Evolutionary conservation across 805 yeast species (phyloP), one percentile per base, ranked within the genome.

Genomic region (Starmerella scarabaei): DNA sequence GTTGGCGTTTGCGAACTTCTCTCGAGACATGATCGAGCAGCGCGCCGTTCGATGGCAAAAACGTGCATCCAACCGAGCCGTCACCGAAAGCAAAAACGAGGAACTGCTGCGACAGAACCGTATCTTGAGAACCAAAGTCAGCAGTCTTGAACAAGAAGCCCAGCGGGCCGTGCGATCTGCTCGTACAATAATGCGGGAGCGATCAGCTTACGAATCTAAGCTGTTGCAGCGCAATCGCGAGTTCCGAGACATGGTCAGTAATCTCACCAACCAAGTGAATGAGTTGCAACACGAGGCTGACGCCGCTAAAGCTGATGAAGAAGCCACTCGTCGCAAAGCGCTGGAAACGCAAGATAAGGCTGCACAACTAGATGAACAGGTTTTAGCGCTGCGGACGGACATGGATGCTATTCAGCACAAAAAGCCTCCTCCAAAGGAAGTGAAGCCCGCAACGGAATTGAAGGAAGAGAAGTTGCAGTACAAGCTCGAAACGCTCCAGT

Each of bases 1-100:
- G 52, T 59, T 74, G 29, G 78, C 75, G 36, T 77, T 78, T 49
- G 62, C 72, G 3, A 64, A 67, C 36, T 75, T 71, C 54, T 52
- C 73, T 49, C 71, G 69, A 36, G 63, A 68, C 37, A 61, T 72
- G 43, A 64, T 62, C 40, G 67, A 68, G 47, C 60, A 57, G 24
- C 54, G 63, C 5, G 52, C 58, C n/a, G 51, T 56, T 16, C 51
- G 57, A 20, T 50, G 65, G 38, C 60, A 57, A 30, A 56, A 59
- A 35, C 56, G 61, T 26, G 52, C 56, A 20, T 38, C 54, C 9
- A 49, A 47, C 19, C 48, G 54, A 19, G 49, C 49, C 20, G 44
- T 62, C 11, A 55, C 51, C 16, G 52, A 54, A 34, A 55, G 56
- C 20, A 43, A 55, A 7, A 49, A 54, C 24, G 62, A 60, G 30